These are phyloP conservation scores for Flaveria bidentis DNA, from an alignment of 129 eudicot species.

Conservation along the genomic window DNA sequence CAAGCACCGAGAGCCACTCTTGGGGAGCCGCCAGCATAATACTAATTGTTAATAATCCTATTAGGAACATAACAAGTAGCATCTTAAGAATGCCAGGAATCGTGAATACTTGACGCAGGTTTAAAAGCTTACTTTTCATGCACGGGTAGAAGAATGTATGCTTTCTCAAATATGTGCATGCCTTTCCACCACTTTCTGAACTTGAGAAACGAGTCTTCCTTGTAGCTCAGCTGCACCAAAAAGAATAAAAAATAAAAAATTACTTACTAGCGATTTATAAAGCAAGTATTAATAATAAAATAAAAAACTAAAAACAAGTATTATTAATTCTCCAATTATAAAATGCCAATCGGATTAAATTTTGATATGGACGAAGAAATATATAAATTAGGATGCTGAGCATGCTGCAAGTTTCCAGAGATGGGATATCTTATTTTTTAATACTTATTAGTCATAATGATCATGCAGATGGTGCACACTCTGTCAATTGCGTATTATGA, in stretches of 20 bases:
- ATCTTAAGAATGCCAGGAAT: neutral
- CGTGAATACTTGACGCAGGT: neutral
- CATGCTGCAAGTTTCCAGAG: neutral
- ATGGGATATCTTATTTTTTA: neutral
- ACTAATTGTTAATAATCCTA: neutral
- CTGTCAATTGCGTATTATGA: neutral
- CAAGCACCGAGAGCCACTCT: neutral
- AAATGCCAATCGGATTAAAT: neutral
- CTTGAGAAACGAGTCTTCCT: conserved; percentile 57
- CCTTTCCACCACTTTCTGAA: conserved; percentile 98
- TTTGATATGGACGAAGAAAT: neutral
- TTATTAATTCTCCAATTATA: neutral
- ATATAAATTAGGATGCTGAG: neutral
- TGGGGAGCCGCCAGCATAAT: neutral
- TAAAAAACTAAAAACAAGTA: neutral
- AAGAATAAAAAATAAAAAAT: neutral
- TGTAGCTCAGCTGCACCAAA: conserved; percentile 43
- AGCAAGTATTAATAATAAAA: neutral
- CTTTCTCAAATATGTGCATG: conserved; percentile 72
- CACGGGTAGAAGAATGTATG: conserved; percentile 79
- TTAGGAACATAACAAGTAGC: neutral
- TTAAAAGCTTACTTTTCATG: conserved; percentile 66
- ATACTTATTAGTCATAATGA: neutral
- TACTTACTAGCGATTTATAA: conserved; percentile 8
- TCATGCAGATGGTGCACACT: neutral